These are phyloP conservation scores for Trifolium dubium DNA, from an alignment of 306 rosid genomes.

Conservation along the genomic window DNA sequence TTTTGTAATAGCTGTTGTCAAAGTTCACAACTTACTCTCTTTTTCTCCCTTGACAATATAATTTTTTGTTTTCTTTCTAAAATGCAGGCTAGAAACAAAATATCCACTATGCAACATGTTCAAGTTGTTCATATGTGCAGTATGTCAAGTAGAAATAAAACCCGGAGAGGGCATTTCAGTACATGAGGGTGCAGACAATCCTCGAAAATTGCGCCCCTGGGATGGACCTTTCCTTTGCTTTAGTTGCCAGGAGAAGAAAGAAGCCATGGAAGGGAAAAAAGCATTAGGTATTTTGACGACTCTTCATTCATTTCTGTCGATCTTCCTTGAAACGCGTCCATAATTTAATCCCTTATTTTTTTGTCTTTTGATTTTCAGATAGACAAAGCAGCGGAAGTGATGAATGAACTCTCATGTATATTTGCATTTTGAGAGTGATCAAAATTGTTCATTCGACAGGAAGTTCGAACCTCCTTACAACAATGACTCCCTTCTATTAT, in stretches of 20 bases:
- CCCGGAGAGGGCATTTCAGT: constrained; percentile 96
- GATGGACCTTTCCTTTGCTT: constrained; percentile 98
- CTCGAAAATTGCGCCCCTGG: constrained; percentile 88
- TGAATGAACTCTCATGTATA: constrained; percentile 59
- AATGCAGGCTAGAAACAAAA: constrained; percentile 88
- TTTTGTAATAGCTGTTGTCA: constrained; percentile 23
- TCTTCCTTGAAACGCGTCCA: constrained; percentile 25
- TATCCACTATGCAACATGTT: constrained; percentile 99
- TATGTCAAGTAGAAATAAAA: constrained; percentile 91
- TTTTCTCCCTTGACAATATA: constrained; percentile 36
- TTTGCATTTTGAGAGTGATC: constrained; percentile 62
- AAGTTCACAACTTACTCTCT: constrained; percentile 12
- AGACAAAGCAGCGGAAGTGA: constrained; percentile 89
- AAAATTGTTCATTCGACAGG: constrained; percentile 52
- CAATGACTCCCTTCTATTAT: constrained; percentile 56
- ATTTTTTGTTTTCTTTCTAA: constrained; percentile 32
- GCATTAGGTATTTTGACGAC: constrained; percentile 55
- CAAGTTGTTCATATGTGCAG: constrained; percentile 92
- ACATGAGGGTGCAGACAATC: constrained; percentile 63
- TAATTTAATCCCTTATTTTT: constrained; percentile 34
- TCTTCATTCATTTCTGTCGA: constrained; percentile 22
- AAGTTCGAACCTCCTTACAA: constrained; percentile 52
- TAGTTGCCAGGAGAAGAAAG: constrained; percentile 97
- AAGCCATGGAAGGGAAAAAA: constrained; percentile 99
- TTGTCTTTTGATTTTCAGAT: constrained; percentile 63